Conservation (phyloP, 768 basidiomycete species). For the Termitomyces sp. region DNA sequence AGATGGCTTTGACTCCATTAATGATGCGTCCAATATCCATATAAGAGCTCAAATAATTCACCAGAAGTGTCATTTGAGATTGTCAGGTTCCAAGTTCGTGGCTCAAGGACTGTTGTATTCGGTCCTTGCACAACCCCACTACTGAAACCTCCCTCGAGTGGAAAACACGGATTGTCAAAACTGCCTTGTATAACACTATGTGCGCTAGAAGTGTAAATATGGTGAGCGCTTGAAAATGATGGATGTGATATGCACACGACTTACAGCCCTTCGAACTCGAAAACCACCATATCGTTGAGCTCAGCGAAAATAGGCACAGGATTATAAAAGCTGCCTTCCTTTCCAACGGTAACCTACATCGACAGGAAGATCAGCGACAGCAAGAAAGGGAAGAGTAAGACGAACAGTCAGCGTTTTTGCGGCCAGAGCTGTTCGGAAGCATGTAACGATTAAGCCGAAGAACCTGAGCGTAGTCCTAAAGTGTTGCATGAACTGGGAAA, state of each 20-base stretch:
- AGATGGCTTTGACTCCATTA: constrained; percentile 20
- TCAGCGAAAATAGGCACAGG: constrained; percentile 26
- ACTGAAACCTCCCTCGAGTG: constrained; percentile 35
- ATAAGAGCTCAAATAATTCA: constrained; percentile 11
- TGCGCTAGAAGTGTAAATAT: constrained; percentile 13
- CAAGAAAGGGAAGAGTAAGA: not conserved
- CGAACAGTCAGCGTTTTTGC: constrained; percentile 10
- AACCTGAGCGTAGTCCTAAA: not conserved
- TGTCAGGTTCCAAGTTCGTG: constrained; percentile 25
- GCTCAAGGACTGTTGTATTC: constrained; percentile 13
- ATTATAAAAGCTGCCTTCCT: constrained; percentile 33
- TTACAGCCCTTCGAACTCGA: constrained; percentile 34
- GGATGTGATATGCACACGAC: not conserved
- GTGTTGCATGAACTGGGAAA: constrained; percentile 1
- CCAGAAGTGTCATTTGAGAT: constrained; percentile 27
- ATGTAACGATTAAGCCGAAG: not conserved
- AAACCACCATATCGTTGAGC: constrained; percentile 29
- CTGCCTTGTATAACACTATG: constrained; percentile 37
- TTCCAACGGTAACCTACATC: constrained; percentile 32
- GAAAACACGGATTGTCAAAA: constrained; percentile 31
- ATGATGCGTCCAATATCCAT: not conserved
- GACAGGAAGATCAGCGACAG: not conserved
- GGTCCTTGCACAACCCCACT: constrained; percentile 24
- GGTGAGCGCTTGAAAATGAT: not conserved
- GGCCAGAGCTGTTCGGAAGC: constrained; percentile 3